Evolutionary conservation across 495 filamentous ascomycete species (phyloP).

Genomic region (Extremus antarcticus): DNA sequence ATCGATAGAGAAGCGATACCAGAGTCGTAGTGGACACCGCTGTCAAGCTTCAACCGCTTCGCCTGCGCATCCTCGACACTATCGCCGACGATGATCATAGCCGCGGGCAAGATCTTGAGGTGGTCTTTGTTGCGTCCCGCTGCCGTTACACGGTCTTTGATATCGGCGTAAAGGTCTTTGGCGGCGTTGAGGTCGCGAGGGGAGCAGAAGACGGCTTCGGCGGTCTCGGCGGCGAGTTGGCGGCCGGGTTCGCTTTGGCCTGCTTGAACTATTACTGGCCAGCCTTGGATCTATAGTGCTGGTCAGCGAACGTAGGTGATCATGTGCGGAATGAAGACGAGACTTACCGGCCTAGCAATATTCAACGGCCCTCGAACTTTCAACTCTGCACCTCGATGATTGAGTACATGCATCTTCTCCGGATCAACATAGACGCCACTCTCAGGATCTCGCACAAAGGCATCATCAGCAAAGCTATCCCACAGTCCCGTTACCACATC

Average conservation of each 20-base stretch:
- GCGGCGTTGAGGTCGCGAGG: conserved; percentile 29
- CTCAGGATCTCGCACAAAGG: conserved; percentile 43
- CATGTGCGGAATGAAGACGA: too few species aligned
- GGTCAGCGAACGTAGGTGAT: too few species aligned
- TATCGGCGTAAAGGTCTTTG: conserved; percentile 43
- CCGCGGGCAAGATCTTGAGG: conserved; percentile 44
- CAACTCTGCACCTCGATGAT: conserved; percentile 56
- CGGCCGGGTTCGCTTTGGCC: conserved; percentile 53
- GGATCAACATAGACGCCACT: conserved; percentile 49
- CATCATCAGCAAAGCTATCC: conserved; percentile 57
- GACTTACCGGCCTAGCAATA: conserved; percentile 50
- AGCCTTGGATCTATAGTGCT: too few species aligned
- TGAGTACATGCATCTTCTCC: conserved; percentile 45
- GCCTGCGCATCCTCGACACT: conserved; percentile 39
- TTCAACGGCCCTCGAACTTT: conserved; percentile 52
- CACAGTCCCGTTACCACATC: conserved; percentile 57
- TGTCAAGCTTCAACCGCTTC: conserved; percentile 42
- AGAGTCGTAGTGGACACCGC: conserved; percentile 45
- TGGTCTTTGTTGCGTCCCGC: conserved; percentile 22
- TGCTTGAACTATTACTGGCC: conserved; percentile 55
- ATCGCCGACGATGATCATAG: conserved; percentile 40
- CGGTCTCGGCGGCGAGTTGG: conserved; percentile 51
- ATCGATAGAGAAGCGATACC: conserved; percentile 41
- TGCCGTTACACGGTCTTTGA: conserved; percentile 37
- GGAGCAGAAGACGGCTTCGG: conserved; percentile 40